Conservation (phyloP, 345 rosid species). For the Linum tenue region DNA sequence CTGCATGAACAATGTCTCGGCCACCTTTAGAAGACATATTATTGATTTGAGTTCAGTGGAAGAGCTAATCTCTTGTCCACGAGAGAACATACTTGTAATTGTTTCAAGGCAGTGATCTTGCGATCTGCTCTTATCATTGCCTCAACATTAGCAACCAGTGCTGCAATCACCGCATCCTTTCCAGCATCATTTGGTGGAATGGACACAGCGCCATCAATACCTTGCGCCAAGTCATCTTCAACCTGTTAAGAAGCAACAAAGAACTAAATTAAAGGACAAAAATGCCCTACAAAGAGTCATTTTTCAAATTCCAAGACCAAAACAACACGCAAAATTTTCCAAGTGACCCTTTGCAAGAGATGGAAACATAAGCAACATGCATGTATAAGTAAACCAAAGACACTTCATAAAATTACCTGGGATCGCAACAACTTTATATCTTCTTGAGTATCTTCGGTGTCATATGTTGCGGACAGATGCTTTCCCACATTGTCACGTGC, state of each 20-base stretch:
- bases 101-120: conserved; percentile 89
- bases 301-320: neutral
- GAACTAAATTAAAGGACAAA: neutral
- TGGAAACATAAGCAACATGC: neutral
- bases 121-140: conserved; percentile 94
- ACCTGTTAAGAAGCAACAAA: conserved; percentile 27
- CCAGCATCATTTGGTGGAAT: conserved; percentile 65
- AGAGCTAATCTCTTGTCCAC: neutral
- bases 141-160: conserved; percentile 74
- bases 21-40: no score
- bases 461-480: conserved; percentile 63
- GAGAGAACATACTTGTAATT: conserved; percentile 56
- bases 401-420: conserved; percentile 39
- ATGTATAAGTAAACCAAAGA: neutral
- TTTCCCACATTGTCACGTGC: conserved; percentile 78
- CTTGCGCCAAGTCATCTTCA: conserved; percentile 64
- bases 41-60: neutral
- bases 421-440: conserved; percentile 61
- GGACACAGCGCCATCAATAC: conserved; percentile 56
- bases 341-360: neutral
- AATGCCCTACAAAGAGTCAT: neutral
- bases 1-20: conserved; percentile 25
- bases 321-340: neutral
- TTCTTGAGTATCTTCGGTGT: conserved; percentile 64
- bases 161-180: conserved; percentile 71